Conservation (phyloP, 208 protist species). For the Trypanosoma theileri region DNA sequence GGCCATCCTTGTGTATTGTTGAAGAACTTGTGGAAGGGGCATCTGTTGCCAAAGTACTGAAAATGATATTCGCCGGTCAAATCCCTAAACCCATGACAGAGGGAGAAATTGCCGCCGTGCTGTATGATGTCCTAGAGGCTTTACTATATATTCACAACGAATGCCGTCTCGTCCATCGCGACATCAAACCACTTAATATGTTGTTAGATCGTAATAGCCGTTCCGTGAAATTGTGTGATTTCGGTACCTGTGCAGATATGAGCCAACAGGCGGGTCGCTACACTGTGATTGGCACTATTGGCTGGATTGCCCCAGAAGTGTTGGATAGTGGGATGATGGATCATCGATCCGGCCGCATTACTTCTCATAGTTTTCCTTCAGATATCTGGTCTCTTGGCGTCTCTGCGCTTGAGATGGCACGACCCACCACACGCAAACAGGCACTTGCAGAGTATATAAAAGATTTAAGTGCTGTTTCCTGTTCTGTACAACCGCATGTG, state of each 20-base stretch:
- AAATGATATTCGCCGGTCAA: constrained; percentile 18
- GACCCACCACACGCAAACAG: constrained; percentile 1
- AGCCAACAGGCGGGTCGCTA: constrained; percentile 26
- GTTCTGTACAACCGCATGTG: constrained; percentile 26
- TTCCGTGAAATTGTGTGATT: constrained; percentile 53
- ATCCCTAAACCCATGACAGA: constrained; percentile 38
- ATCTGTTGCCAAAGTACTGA: constrained; percentile 35
- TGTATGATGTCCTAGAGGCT: constrained; percentile 48
- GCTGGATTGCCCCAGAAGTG: constrained; percentile 58
- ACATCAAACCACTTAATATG: constrained; percentile 67
- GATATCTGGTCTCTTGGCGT: constrained; percentile 69
- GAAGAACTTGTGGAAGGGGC: constrained; percentile 40
- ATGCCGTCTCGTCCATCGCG: constrained; percentile 50
- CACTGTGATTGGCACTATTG: constrained; percentile 57
- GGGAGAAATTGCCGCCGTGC: constrained; percentile 48
- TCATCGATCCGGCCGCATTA: constrained; percentile 35
- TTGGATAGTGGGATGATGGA: constrained; percentile 40
- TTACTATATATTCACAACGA: constrained; percentile 74
- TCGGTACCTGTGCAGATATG: constrained; percentile 62
- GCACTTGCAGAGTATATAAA: constrained; percentile 34
- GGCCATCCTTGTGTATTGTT: constrained; percentile 38
- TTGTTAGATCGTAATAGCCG: constrained; percentile 35
- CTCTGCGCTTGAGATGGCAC: constrained; percentile 49
- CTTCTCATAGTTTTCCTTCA: constrained; percentile 33
- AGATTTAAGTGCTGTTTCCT: constrained; percentile 25